Conservation (phyloP, 805 yeast species). For the Blastobotrys americana region DNA sequence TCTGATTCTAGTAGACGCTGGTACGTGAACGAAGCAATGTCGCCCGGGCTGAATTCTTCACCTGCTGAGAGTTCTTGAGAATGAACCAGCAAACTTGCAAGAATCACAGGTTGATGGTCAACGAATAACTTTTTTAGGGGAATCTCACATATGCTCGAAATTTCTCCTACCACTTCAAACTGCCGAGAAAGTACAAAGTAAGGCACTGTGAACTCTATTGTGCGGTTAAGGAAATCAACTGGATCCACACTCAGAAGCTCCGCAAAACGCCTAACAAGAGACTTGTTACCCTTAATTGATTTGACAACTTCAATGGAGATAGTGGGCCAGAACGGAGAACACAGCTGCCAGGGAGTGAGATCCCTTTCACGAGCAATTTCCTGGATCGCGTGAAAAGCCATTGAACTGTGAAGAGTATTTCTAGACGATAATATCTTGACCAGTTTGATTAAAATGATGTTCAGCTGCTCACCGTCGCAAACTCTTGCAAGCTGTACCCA, state of each 20-base stretch:
- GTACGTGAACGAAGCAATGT: constrained; percentile 35
- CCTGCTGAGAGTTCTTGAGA: not conserved
- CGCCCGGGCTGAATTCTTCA: constrained; percentile 27
- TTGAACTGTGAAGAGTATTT: constrained; percentile 57
- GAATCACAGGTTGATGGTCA: constrained; percentile 42
- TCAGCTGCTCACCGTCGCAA: constrained; percentile 59
- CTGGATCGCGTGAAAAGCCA: constrained; percentile 59
- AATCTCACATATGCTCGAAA: constrained; percentile 47
- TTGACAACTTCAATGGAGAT: constrained; percentile 59
- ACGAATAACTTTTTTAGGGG: constrained; percentile 43
- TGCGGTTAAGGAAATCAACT: constrained; percentile 56
- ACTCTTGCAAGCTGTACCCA: constrained; percentile 61
- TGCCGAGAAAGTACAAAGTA: constrained; percentile 60
- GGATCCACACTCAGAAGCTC: constrained; percentile 57
- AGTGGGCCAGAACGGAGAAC: constrained; percentile 72
- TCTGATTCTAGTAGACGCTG: not conserved
- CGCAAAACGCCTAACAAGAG: constrained; percentile 52
- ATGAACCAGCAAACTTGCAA: constrained; percentile 45
- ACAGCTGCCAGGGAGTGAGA: constrained; percentile 68
- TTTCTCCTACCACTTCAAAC: constrained; percentile 51
- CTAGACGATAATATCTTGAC: constrained; percentile 58
- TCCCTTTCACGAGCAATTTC: constrained; percentile 49
- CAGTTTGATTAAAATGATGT: constrained; percentile 56
- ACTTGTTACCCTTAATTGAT: constrained; percentile 41
- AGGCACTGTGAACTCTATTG: constrained; percentile 70